Evolutionary conservation across 2,329 filamentous ascomycete species (phyloP).

Genomic region (Trichoderma lentiforme): DNA sequence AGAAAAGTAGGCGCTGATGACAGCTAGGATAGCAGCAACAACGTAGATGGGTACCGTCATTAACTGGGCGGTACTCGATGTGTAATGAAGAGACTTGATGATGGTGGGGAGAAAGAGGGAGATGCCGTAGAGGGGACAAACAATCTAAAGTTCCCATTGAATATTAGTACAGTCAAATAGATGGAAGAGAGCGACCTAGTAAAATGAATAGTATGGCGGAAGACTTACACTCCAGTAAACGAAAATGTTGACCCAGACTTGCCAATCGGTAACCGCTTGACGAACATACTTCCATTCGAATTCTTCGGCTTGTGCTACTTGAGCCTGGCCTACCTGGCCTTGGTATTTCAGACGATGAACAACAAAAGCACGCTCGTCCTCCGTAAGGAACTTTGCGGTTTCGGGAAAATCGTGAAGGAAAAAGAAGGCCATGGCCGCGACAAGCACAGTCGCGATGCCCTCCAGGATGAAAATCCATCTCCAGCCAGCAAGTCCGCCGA

Average conservation of each 20-base stretch:
- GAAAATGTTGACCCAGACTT: constrained; percentile 62
- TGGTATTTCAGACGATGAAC: constrained; percentile 68
- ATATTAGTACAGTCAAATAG: background rate
- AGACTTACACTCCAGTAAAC: constrained; percentile 61
- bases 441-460: constrained; percentile 65
- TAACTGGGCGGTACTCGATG: constrained; percentile 57
- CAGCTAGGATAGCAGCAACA: constrained; percentile 58
- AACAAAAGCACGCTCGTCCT: constrained; percentile 68
- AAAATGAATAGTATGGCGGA: background rate
- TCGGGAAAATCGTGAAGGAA: constrained; percentile 79
- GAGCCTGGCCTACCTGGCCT: constrained; percentile 33
- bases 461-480: constrained; percentile 68
- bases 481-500: constrained; percentile 58
- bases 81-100: constrained; percentile 57
- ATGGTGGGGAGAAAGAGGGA: constrained; percentile 62
- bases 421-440: constrained; percentile 66
- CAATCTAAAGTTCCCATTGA: constrained; percentile 36
- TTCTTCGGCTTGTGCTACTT: constrained; percentile 64
- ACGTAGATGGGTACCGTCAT: constrained; percentile 61
- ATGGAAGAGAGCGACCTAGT: background rate
- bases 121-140: constrained; percentile 55
- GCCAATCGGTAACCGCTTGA: constrained; percentile 74
- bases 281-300: constrained; percentile 74
- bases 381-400: constrained; percentile 68
- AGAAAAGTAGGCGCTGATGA: constrained; percentile 52